Base-by-base conservation (phyloP, 192 early-diverging fungal genomes). In the Funneliformis geosporum region DNA sequence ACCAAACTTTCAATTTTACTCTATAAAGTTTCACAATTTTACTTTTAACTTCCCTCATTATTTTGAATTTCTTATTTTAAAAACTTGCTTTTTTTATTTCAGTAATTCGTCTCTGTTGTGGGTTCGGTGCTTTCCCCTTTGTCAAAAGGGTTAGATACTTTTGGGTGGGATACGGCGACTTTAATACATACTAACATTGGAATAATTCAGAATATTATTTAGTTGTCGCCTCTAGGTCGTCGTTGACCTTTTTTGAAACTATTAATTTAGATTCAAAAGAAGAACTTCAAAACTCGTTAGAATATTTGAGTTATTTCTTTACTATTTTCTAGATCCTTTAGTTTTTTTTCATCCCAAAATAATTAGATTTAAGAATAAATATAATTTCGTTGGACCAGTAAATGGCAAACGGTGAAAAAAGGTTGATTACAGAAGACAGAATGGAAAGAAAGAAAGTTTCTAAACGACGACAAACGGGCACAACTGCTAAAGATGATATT, bases 391-490 rank as follows among this genome's bases (percentile, higher is more conserved):
- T 69, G 39, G 67, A 69, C 16, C 67, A 55, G 43, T 27, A 25
- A 74, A 76, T 76, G 75, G 75, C 75, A 64, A 76, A 76, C 60
- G 75, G 75, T 65, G 75, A 76, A 43, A 76, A 76, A 18, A 76
- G 75, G n/a, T 65, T 76, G 25, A 76, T 76, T 25, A 60, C 40
- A 25, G 75, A 76, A 10, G 75, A 78, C 18, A 78, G 64, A 78
- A 78, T 78, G 76, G 76, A 78, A 43, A 78, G 66, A 33, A 78
- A 64, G 44, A 78, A 78, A 78, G 76, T 11, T 50, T 47, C 64
- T 21, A 78, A 78, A 50, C 23, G 76, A 67, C 76, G 76, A 14
- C 76, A 78, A 59, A 78, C 76, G 7, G 76, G 76, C 27, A 78
- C 76, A 33, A 78, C 76, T n/a, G 60, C 76, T 18, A 78, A 78